These are phyloP conservation scores for Marasmius sp. DNA, from an alignment of 1,284 basidiomycete genomes.

Conservation along the genomic window DNA sequence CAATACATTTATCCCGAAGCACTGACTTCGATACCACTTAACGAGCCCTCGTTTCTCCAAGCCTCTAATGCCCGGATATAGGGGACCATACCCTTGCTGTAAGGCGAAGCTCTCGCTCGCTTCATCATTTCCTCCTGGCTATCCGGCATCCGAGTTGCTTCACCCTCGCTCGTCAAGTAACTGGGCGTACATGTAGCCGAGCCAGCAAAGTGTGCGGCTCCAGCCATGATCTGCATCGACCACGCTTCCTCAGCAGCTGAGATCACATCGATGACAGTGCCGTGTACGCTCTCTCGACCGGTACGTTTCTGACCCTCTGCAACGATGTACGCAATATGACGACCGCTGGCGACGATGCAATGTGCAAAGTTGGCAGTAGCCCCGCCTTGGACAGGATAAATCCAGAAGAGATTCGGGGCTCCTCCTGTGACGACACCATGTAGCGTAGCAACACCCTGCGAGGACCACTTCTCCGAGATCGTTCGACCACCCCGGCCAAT, in stretches of 20 bases:
- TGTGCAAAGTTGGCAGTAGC: slow-evolving; percentile 11
- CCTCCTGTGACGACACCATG: slow-evolving; percentile 14
- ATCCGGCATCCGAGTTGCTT: no score
- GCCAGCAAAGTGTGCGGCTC: no score
- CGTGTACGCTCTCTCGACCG: background rate
- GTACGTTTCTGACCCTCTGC: slow-evolving; percentile 4
- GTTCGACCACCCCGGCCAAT: slow-evolving; percentile 10
- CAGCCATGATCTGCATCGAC: background rate
- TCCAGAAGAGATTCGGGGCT: slow-evolving; percentile 19
- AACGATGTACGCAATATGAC: slow-evolving; percentile 12
- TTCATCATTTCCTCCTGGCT: no score
- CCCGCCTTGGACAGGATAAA: slow-evolving; percentile 2
- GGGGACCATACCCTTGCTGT: no score
- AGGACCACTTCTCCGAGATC: slow-evolving; percentile 16
- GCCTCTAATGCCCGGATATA: no score
- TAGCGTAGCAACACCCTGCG: slow-evolving; percentile 9
- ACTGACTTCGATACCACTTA: no score
- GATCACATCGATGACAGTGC: slow-evolving; percentile 9
- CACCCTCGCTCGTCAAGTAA: no score
- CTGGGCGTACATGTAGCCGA: no score
- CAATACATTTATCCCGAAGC: no score
- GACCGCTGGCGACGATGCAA: background rate
- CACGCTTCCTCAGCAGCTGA: slow-evolving; percentile 15
- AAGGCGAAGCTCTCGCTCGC: no score
- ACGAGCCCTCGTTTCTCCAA: no score